Evolutionary conservation across 192 early-diverging fungal genomes (phyloP), one percentile per base, ranked within the genome.

Genomic region (Backusella tuberculispora): DNA sequence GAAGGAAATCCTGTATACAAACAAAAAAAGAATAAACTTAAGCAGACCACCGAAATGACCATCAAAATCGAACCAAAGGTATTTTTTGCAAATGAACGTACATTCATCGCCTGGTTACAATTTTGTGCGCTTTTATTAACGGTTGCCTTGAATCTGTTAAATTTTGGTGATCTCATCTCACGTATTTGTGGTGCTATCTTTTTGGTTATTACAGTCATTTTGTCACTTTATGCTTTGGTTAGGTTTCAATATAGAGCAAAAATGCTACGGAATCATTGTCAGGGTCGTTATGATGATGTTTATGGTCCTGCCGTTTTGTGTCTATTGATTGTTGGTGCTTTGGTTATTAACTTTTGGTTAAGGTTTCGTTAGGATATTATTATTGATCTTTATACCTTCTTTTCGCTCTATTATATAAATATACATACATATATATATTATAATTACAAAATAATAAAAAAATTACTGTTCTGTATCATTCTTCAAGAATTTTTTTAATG

Each of bases 11-110:
- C 66, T 1, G 37, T 67, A 9, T 43, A 17, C 4, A 48, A 50
- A 53, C 34, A 50, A 38, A 71, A 71, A 26, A 50, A 48, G 24
- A 48, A 24, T 8, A 1, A 60, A 13, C 10, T 13, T 21, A 6
- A 46, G 14, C 45, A 50, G 6, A n/a, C 81, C 38, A 43, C 21
- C 1, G 21, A 60, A 26, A 8, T 12, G 9, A 0, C 86, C 6
- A 77, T 92, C 38, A 85, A 89, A 40, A 88, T 94, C 4, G 95
- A 96, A 71, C 92, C 95, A 26, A 96, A 96, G 84, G 89, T 92
- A 14, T 95, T 90, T 66, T 93, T 96, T 81, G 94, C 94, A 42
- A 96, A 96, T 71, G 95, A 96, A 79, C 87, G 95, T 44, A 95
- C 94, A 5, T 96, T 96, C 79, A 83, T 96, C 38, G 83, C 88